phyloP scores from a whole-genome alignment of 1,284 basidiomycete species.

The Pulchroboletus neoregius region DNA sequence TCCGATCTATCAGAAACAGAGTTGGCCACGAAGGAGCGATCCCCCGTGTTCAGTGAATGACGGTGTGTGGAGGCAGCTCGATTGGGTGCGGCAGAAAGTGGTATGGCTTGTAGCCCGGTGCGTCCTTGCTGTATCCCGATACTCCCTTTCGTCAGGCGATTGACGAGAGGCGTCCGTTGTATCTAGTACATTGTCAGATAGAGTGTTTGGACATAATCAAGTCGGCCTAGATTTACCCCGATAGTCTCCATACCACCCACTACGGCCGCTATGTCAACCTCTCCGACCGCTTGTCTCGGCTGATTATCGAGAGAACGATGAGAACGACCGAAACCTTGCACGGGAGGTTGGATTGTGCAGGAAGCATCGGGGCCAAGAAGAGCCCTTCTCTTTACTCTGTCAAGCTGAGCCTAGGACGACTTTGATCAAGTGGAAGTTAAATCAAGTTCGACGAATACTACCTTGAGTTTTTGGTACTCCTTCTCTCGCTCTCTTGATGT shows the following conservation, averaged over 20 bases:
- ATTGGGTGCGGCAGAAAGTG: constrained; percentile 15
- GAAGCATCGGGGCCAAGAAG: constrained; percentile 45
- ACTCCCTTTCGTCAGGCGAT: constrained; percentile 39
- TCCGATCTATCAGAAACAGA: constrained; percentile 60
- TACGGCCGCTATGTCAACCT: constrained; percentile 50
- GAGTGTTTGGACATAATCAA: neutral
- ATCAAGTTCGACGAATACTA: constrained; percentile 20
- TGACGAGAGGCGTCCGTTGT: constrained; percentile 67
- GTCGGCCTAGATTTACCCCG: constrained; percentile 42
- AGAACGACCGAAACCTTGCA: constrained; percentile 15
- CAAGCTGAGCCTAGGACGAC: constrained; percentile 47
- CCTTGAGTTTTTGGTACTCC: constrained; percentile 84
- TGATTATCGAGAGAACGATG: constrained; percentile 21
- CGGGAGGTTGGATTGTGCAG: constrained; percentile 14
- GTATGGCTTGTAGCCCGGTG: constrained; percentile 16
- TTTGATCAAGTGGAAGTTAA: constrained; percentile 53
- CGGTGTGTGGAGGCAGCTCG: constrained; percentile 23
- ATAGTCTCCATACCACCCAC: constrained; percentile 68
- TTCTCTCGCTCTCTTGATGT: constrained; percentile 71
- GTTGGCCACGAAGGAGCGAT: constrained; percentile 40
- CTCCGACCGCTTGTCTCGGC: constrained; percentile 20
- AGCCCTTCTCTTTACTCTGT: constrained; percentile 77
- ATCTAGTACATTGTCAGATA: constrained; percentile 41
- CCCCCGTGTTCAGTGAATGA: constrained; percentile 28
- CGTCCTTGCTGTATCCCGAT: constrained; percentile 33